Conservation (phyloP, 306 rosid genomes). For the Geum urbanum region DNA sequence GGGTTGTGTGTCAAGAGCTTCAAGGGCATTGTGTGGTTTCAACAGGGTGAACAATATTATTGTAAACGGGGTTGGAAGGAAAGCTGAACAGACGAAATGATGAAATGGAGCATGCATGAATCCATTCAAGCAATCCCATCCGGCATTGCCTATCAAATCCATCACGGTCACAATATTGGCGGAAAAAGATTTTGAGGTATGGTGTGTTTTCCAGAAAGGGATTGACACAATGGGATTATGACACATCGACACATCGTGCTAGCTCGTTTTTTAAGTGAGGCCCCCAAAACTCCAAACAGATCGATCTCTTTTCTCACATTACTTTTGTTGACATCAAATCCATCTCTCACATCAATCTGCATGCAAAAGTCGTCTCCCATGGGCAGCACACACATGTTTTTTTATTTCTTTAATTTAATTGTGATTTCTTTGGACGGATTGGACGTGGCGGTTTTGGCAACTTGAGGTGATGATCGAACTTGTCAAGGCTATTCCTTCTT, state of each 20-base stretch:
- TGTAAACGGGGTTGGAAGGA: background rate
- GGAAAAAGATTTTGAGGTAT: background rate
- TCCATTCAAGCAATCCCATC: conserved; percentile 48
- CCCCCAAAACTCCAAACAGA: conserved; percentile 31
- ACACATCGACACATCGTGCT: conserved; percentile 94
- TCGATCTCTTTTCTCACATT: conserved; percentile 28
- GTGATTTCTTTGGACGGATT: background rate
- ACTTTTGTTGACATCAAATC: conserved; percentile 38
- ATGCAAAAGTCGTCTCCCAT: conserved; percentile 32
- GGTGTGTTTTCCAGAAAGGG: conserved; percentile 15
- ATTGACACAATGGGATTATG: conserved; percentile 71
- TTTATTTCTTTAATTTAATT: background rate
- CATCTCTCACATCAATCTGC: conserved; percentile 48
- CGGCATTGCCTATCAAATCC: conserved; percentile 42
- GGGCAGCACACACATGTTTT: background rate
- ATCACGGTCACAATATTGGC: conserved; percentile 40
- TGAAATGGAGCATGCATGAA: conserved; percentile 36
- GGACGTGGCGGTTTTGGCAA: background rate
- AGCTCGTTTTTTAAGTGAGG: conserved; percentile 69
- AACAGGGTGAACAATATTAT: background rate
- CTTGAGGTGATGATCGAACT: background rate
- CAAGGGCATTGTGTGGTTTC: too few species aligned
- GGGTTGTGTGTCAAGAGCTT: too few species aligned
- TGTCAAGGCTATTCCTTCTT: background rate
- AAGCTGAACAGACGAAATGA: conserved; percentile 28